Evolutionary conservation across 2,329 filamentous ascomycete genomes (phyloP), one percentile per base, ranked within the genome.

Genomic region (Pyrenochaeta sp.): DNA sequence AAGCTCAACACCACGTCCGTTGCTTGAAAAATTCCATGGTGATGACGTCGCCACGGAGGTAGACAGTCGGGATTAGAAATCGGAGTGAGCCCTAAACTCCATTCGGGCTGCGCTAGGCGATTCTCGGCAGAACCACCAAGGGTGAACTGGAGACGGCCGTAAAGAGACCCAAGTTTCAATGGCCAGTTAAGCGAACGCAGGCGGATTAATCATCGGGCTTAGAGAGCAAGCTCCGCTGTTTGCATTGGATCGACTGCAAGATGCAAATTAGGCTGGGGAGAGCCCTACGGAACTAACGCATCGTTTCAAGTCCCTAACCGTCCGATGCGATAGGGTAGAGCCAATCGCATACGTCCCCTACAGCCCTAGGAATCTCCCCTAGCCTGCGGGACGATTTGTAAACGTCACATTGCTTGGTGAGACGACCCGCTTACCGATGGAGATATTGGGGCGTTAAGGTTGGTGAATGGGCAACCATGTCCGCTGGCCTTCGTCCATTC

Each of bases 311-410:
- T 21, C 7, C 17, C 9, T 32, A 18, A 8, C 7, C 8, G 29
- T 15, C 15, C 6, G 15, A 18, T 19, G 3, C n/a, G n/a, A n/a
- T n/a, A 19, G 17, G 8, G 7, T 10, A 10, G 14, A 6, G 15
- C 17, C 28, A 31, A 31, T 19, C 11, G 6, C 9, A 11, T 6
- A 17, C 15, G 5, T 17, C 20, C 7, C 7, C 9, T 31, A 13
- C 26, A 31, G 28, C 28, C 27, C 17, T 31, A 6, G 10, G 9
- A 13, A 10, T 18, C 15, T 10, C n/a, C n/a, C n/a, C n/a, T n/a
- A n/a, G n/a, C n/a, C n/a, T n/a, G 30, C 21, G 18, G 17, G 11
- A 5, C 18, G 30, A 32, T 32, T 32, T 32, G 30, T 32, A 32
- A 32, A 19, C 18, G 4, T 17, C 7, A 6, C 9, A 18, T 15